Base-by-base conservation (phyloP, 495 filamentous ascomycete genomes). In the Recurvomyces mirabilis region DNA sequence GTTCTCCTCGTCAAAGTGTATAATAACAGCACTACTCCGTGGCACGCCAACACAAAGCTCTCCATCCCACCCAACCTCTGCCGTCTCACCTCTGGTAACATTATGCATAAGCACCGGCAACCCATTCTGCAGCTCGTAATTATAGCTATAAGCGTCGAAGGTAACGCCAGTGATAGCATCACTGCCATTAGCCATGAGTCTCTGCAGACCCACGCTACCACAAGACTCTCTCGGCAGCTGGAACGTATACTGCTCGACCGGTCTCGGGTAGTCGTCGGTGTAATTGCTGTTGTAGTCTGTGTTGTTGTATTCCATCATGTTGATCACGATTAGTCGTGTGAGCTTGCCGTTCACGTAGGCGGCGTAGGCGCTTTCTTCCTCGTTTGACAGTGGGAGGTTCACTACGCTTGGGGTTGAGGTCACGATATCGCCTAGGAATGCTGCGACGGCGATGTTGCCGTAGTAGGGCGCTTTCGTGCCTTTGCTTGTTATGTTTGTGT, bases 391-490 rank as follows among this genome's bases (percentile, higher is more conserved):
- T 9, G 66, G 65, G 10, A 75, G 49, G 43, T 70, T 65, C 22
- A 57, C 53, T n/a, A 72, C 61, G 20, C 53, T 60, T 10, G 50
- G 44, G 0, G 44, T 37, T 12, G 38, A 23, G 6, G 20, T 31
- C 10, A 43, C 39, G 13, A 67, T 41, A 46, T 64, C 55, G 12
- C 71, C 70, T 7, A 82, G 57, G 54, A 75, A 66, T 4, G 73
- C 67, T 3, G 78, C 75, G 0, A 75, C 74, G 32, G 71, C 71
- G 24, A 79, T 63, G 54, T 72, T 75, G 14, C 77, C 79, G 58
- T 83, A 82, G 58, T 80, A 83, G 0, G 78, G 77, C 0, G 78
- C 57, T 53, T 78, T 79, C 25, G 79, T 83, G 12, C 77, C 79
- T 4, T 68, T 59, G 5, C 61, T 62, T 0, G 72, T 71, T 22